phyloP scores from a whole-genome alignment of 2,329 filamentous ascomycete genomes.

The Fusarium vanettenii region DNA sequence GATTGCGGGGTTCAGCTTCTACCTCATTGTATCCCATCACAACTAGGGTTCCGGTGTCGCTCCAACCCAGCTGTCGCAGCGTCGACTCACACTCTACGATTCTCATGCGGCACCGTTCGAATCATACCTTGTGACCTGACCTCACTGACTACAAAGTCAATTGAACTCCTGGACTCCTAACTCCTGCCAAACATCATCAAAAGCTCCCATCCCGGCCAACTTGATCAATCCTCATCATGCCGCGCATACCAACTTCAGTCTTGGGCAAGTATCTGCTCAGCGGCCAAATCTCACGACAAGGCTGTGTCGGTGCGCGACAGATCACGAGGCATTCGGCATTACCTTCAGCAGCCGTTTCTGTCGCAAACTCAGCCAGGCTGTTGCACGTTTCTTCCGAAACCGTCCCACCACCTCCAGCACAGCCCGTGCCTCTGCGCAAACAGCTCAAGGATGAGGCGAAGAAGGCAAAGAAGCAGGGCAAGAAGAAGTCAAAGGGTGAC shows the following conservation, averaged over 20 bases:
- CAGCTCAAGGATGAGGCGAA: conserved; percentile 78
- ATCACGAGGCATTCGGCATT: conserved; percentile 27
- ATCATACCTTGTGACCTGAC: not conserved
- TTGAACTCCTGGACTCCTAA: not conserved
- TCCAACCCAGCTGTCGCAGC: conserved; percentile 8
- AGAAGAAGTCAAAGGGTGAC: conserved; percentile 58
- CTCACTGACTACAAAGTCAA: not conserved
- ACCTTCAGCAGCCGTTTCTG: conserved; percentile 17
- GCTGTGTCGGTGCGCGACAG: conserved; percentile 51
- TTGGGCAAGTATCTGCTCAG: conserved; percentile 62
- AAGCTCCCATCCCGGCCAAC: not conserved
- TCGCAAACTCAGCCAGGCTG: conserved; percentile 32
- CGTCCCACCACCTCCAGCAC: conserved; percentile 28
- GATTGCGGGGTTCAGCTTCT: not conserved
- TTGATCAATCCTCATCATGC: conserved; percentile 49
- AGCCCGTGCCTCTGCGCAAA: conserved; percentile 71
- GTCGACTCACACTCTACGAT: not conserved
- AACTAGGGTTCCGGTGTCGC: not conserved
- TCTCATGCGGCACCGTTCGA: not conserved
- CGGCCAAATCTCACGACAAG: conserved; percentile 56
- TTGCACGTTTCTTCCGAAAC: conserved; percentile 48
- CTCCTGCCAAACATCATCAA: not conserved
- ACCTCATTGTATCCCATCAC: conserved; percentile 8
- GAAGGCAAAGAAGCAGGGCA: conserved; percentile 73
- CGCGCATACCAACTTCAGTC: conserved; percentile 55